Conservation (phyloP, 2,329 filamentous ascomycete genomes). For the Zasmidium angulare region DNA sequence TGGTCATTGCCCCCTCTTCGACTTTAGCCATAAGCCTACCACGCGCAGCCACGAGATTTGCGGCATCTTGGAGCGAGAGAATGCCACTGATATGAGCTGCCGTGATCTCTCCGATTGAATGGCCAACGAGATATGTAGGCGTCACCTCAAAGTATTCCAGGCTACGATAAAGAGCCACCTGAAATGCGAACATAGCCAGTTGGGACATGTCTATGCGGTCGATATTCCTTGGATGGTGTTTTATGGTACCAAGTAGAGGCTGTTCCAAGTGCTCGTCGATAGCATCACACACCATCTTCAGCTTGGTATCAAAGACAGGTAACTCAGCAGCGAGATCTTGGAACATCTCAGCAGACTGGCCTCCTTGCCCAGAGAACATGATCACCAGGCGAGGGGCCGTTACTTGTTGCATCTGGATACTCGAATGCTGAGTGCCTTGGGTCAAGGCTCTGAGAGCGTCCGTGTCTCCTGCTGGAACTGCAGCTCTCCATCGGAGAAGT, state of each 20-base stretch:
- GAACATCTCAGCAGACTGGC: slow-evolving; percentile 15
- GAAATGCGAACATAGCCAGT: slow-evolving; percentile 56
- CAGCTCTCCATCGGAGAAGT: neutral
- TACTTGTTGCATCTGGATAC: neutral
- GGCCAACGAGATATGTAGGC: slow-evolving; percentile 29
- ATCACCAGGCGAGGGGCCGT: neutral
- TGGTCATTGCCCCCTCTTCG: neutral
- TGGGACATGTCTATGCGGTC: slow-evolving; percentile 44
- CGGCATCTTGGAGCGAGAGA: neutral
- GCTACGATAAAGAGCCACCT: slow-evolving; percentile 50
- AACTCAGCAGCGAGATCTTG: slow-evolving; percentile 18
- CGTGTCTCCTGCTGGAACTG: neutral
- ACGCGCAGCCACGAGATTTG: neutral
- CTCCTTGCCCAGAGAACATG: slow-evolving; percentile 21
- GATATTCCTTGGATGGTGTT: slow-evolving; percentile 6
- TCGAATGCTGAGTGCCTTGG: neutral
- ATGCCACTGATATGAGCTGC: slow-evolving; percentile 26
- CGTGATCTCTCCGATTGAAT: slow-evolving; percentile 35
- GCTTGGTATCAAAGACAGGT: neutral
- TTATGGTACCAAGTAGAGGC: slow-evolving; percentile 16
- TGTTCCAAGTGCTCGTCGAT: neutral
- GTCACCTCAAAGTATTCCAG: slow-evolving; percentile 31
- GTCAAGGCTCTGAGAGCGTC: neutral
- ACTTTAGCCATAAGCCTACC: neutral
- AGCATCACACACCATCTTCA: neutral